phyloP scores from a whole-genome alignment of 495 filamentous ascomycete genomes.

The Daldinia childiae region DNA sequence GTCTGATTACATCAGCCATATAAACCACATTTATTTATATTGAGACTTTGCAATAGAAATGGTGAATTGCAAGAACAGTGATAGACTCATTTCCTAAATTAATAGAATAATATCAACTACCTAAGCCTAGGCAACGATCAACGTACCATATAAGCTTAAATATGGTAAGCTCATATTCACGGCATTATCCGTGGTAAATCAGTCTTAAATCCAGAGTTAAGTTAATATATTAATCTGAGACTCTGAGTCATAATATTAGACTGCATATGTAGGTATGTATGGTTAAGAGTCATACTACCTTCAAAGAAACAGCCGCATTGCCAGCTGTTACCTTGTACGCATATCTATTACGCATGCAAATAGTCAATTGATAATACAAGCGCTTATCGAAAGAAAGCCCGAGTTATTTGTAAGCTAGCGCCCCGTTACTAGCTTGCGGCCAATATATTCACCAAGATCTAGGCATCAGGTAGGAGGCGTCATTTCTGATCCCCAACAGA shows the following conservation, averaged over 20 bases:
- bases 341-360: neutral
- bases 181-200: neutral
- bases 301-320: neutral
- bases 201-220: neutral
- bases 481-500: neutral
- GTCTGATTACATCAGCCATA: no score
- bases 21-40: no score
- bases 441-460: neutral
- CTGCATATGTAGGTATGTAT: neutral
- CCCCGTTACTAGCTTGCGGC: neutral
- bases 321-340: neutral
- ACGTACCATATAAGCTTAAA: neutral
- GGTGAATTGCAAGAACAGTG: no score
- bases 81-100: no score
- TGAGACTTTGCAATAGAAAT: no score
- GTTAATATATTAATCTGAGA: no score
- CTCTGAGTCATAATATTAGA: neutral
- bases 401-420: neutral
- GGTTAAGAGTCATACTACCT: neutral
- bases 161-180: neutral
- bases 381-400: neutral
- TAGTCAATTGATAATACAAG: neutral
- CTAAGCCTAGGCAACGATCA: no score
- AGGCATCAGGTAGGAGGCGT: neutral
- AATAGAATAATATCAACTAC: no score